Conservation (phyloP, 202 grass and related monocot species). For the Carex sylvatica region DNA sequence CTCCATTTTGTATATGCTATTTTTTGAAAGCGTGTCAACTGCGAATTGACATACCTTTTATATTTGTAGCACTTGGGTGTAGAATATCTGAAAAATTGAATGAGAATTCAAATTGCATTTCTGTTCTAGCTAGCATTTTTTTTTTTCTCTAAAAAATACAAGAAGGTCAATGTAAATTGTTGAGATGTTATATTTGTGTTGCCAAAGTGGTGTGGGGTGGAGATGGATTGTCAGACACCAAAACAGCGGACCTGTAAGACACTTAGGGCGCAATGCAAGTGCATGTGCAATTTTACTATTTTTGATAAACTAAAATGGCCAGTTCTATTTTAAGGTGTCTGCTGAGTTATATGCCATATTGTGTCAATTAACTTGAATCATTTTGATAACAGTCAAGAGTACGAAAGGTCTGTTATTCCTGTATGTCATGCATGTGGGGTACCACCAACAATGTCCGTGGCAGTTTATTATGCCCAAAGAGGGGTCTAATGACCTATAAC, state of each 20-base stretch:
- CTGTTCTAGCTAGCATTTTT: not conserved
- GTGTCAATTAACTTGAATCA: not conserved
- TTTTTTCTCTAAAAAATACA: not conserved
- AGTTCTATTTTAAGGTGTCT: not conserved
- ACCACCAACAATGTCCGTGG: not conserved
- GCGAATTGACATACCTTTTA: not conserved
- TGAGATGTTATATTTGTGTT: not conserved
- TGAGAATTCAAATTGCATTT: not conserved
- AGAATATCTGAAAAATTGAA: not conserved
- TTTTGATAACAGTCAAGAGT: not conserved
- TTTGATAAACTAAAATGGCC: not conserved
- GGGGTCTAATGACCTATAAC: not conserved
- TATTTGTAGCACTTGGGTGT: not conserved
- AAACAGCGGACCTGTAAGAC: not conserved
- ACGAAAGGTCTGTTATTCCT: not conserved
- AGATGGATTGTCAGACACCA: not conserved
- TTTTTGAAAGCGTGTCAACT: not conserved
- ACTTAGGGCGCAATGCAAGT: not conserved
- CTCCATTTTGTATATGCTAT: not conserved
- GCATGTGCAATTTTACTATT: conserved; percentile 12
- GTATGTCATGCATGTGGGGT: not conserved
- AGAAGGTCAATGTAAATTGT: not conserved
- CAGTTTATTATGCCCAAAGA: not conserved
- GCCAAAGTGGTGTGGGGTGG: not conserved
- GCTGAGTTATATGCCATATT: not conserved